Evolutionary conservation across 768 basidiomycete species (phyloP).

Genomic region (Kwoniella dejecticola): DNA sequence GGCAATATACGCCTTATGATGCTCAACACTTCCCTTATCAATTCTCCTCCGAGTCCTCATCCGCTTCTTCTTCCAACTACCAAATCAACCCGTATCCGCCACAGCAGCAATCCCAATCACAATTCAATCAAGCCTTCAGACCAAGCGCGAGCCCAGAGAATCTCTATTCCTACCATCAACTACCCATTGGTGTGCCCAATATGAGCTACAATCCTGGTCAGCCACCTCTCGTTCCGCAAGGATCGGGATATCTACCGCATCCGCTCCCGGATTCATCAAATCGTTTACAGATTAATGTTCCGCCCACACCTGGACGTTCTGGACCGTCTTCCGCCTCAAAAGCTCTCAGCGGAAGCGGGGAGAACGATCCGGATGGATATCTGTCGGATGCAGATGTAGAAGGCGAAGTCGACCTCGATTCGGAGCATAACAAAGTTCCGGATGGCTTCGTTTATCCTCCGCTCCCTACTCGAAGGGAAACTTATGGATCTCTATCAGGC

Average conservation of each 20-base stretch:
- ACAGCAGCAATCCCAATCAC: background rate
- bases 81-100: background rate
- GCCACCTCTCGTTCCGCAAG: too few relatives aligned
- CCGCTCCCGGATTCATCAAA: background rate
- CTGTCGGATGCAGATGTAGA: conserved; percentile 1
- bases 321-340: background rate
- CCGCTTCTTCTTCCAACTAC: background rate
- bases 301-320: background rate
- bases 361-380: background rate
- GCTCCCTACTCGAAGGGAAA: background rate
- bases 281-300: background rate
- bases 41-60: background rate
- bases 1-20: conserved; percentile 10
- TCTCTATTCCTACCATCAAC: background rate
- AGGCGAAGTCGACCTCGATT: background rate
- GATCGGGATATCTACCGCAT: background rate
- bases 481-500: conserved; percentile 19
- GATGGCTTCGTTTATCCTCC: background rate
- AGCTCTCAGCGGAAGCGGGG: background rate
- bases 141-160: conserved; percentile 1
- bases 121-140: background rate
- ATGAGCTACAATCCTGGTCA: background rate
- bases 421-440: background rate
- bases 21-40: background rate
- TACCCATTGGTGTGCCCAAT: background rate